These are phyloP conservation scores for Saccharomyces hybrid DNA, from an alignment of 1,139 yeast genomes.

Conservation along the genomic window DNA sequence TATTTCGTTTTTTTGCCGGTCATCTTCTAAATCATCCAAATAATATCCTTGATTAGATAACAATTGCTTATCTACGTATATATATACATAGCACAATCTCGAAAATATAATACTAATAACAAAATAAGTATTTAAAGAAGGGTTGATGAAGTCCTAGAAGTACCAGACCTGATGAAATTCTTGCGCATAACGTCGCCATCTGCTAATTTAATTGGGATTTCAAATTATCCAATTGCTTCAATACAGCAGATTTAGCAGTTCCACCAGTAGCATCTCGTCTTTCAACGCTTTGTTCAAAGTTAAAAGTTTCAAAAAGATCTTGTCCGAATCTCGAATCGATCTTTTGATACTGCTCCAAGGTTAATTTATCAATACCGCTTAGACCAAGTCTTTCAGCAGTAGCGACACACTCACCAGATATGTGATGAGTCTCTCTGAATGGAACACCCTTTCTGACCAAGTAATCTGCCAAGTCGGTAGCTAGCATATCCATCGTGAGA, in stretches of 20 bases:
- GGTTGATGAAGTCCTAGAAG: background rate
- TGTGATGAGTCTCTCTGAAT: constrained; percentile 97
- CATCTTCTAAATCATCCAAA: background rate
- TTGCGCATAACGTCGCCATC: background rate
- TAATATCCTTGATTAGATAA: background rate
- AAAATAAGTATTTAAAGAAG: background rate
- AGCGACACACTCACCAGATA: constrained; percentile 95
- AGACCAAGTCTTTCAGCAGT: constrained; percentile 70
- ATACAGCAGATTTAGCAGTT: constrained; percentile 85
- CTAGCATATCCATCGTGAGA: constrained; percentile 97
- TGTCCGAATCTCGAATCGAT: constrained; percentile 74
- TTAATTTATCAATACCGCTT: constrained; percentile 73
- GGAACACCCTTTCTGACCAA: constrained; percentile 97
- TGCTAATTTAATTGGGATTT: constrained; percentile 27
- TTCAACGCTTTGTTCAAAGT: constrained; percentile 91
- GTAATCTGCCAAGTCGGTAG: constrained; percentile 96
- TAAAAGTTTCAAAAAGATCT: constrained; percentile 77
- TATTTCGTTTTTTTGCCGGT: background rate
- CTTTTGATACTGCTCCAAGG: constrained; percentile 64
- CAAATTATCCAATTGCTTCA: constrained; percentile 55
- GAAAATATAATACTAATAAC: no score
- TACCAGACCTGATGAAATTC: background rate
- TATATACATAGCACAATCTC: background rate
- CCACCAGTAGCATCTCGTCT: constrained; percentile 97
- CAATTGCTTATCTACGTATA: background rate